Base-by-base conservation (phyloP, 2,329 filamentous ascomycete species). In the Cordyceps militaris region DNA sequence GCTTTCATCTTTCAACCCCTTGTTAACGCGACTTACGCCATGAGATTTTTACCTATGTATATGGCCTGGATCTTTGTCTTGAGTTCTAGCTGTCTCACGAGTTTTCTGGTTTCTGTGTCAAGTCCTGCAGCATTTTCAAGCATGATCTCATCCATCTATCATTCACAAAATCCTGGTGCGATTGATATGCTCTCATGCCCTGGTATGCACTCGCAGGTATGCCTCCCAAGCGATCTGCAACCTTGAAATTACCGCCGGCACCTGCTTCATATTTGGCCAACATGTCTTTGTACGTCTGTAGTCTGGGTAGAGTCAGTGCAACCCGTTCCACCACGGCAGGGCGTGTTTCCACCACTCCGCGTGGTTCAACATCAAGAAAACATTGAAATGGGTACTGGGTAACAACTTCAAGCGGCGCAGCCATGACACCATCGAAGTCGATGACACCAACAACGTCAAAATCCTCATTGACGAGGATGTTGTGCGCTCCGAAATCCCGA, bases 361-460 rank as follows among this genome's bases (percentile, higher is more conserved):
- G 43, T 14, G 43, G 23, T 6, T 46, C 13, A 9, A 28, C 2
- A 16, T 46, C 16, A n/a, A 46, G 43, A 28, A 9, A 46, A 46
- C 14, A 51, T 26, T 14, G 34, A 32, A 4, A 13, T n/a, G 51
- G 51, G 16, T 40, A 54, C 26, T 58, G 48, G 3, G 56, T 48
- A 21, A 50, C 49, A 4, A 40, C 56, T 46, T 58, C 56, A 16
- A 53, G 28, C 6, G 57, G 51, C 13, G 51, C 57, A 7, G 51
- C 30, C 32, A 55, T 49, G 32, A 59, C 44, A 8, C 42, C 42
- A 44, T 59, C 57, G 23, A 56, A 56, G 51, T 59, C 57, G 14
- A 59, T 40, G 16, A 59, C 32, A 9, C 50, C 51, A 38, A 55
- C 32, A 40, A 56, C 44, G 36, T 59, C 44, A 30, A 56, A 59